Evolutionary conservation across 768 basidiomycete species (phyloP).

Genomic region (Dentipellis fragilis): DNA sequence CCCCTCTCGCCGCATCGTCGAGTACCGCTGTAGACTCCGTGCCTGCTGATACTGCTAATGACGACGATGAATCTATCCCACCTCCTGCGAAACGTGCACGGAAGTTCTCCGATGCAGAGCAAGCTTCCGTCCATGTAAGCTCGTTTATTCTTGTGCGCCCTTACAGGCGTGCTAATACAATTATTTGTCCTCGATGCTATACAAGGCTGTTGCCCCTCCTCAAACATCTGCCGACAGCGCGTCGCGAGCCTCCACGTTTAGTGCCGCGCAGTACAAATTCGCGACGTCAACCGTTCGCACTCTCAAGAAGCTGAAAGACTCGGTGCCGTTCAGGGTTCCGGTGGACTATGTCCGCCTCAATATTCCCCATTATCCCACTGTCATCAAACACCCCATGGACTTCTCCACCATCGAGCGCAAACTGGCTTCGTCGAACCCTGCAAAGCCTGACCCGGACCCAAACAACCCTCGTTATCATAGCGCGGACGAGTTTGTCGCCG

Average conservation of each 20-base stretch:
- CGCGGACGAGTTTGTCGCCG: constrained; percentile 73
- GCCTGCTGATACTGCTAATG: constrained; percentile 14
- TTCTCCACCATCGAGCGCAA: constrained; percentile 88
- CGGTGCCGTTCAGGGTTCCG: constrained; percentile 70
- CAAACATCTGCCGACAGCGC: constrained; percentile 14
- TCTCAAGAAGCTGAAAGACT: constrained; percentile 82
- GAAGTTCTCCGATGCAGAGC: constrained; percentile 67
- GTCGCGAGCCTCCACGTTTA: constrained; percentile 39
- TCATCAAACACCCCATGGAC: constrained; percentile 93
- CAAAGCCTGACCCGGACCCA: constrained; percentile 61
- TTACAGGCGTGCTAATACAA: constrained; percentile 51
- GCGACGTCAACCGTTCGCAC: constrained; percentile 66
- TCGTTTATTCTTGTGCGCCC: constrained; percentile 36
- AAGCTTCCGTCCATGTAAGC: constrained; percentile 69
- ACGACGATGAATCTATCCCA: constrained; percentile 51
- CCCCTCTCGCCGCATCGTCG: constrained; percentile 21
- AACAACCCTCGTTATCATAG: constrained; percentile 67
- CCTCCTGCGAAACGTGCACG: constrained; percentile 80
- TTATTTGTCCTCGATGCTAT: constrained; percentile 16
- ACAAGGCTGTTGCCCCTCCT: constrained; percentile 9
- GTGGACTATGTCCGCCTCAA: constrained; percentile 81
- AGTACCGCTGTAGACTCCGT: constrained; percentile 22
- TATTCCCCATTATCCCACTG: constrained; percentile 79
- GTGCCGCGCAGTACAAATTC: constrained; percentile 67
- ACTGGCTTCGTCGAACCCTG: constrained; percentile 66